Percentiles rank a stretch among this genome's conserved stretches.
These are phyloP conservation scores for Eucalyptus viminalis DNA, from an alignment of 345 rosid genomes.

Conservation along the genomic window DNA sequence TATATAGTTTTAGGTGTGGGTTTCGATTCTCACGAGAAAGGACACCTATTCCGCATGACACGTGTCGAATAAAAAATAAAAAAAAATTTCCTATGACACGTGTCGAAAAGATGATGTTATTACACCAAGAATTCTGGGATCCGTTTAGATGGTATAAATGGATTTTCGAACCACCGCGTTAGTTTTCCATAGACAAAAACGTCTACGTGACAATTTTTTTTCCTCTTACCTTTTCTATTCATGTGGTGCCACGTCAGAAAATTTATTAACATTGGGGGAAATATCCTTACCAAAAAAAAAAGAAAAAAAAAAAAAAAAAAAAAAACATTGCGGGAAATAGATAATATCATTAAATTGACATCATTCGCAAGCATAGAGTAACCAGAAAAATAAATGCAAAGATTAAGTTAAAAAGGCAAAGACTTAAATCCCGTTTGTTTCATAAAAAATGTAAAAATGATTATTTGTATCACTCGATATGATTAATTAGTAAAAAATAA, in stretches of 20 bases:
- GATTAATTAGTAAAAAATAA: not conserved
- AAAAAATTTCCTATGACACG: too few species aligned
- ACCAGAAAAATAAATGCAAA: not conserved
- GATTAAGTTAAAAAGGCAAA: not conserved
- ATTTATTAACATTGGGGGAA: not conserved
- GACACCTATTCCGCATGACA: too few species aligned
- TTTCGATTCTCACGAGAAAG: fast-evolving
- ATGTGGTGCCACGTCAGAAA: not conserved
- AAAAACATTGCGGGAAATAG: not conserved
- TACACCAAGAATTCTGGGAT: too few species aligned
- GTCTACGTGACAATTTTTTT: not conserved
- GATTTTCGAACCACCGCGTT: not conserved
- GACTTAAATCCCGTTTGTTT: not conserved
- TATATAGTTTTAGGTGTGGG: too few species aligned
- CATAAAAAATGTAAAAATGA: not conserved
- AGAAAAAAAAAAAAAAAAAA: too few species aligned
- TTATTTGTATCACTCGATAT: not conserved
- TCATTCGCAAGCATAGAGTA: not conserved
- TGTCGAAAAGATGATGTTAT: too few species aligned
- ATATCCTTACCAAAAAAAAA: too few species aligned
- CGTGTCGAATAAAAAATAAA: too few species aligned
- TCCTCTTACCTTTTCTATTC: not conserved
- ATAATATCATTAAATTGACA: not conserved
- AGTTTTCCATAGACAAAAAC: not conserved
- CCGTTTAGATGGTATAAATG: too few species aligned